phyloP scores from a whole-genome alignment of 352 stramenopile species.

The Globisporangium takayamanum region DNA sequence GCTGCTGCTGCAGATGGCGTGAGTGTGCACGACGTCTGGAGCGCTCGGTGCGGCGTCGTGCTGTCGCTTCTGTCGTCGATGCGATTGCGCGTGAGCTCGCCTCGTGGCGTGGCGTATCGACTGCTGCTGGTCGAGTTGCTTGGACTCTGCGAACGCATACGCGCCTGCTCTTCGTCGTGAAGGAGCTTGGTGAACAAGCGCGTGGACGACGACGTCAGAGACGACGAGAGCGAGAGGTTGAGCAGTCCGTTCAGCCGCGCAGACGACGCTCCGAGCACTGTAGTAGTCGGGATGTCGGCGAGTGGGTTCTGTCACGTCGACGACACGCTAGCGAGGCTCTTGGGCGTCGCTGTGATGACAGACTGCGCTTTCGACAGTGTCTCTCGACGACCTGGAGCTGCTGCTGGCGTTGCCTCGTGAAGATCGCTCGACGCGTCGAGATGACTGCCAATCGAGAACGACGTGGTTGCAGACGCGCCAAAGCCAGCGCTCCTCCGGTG shows the following conservation, averaged over 20 bases:
- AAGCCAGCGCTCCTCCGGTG: neutral
- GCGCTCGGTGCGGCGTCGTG: neutral
- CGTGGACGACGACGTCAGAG: slow-evolving; percentile 17
- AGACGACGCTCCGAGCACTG: slow-evolving; percentile 17
- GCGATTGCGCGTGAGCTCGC: neutral
- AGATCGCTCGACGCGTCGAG: too few species aligned
- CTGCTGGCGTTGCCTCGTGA: too few species aligned
- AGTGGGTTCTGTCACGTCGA: slow-evolving; percentile 30
- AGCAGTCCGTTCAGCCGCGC: slow-evolving; percentile 27
- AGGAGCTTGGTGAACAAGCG: slow-evolving; percentile 9
- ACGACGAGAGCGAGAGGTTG: slow-evolving; percentile 20
- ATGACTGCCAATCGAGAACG: neutral
- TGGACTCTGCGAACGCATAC: neutral
- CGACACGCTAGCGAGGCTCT: slow-evolving; percentile 4
- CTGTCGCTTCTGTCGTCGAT: neutral
- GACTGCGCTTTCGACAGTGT: neutral
- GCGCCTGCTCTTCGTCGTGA: slow-evolving; percentile 4
- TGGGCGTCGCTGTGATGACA: slow-evolving; percentile 4
- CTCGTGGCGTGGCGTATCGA: neutral
- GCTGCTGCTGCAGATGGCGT: neutral
- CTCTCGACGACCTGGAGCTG: neutral
- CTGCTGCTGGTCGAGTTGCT: neutral
- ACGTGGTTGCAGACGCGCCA: neutral
- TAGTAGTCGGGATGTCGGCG: slow-evolving; percentile 21
- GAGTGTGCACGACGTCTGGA: neutral